Conservation (phyloP, 1,284 basidiomycete genomes). For the Anthracocystis panici-leucophaei region DNA sequence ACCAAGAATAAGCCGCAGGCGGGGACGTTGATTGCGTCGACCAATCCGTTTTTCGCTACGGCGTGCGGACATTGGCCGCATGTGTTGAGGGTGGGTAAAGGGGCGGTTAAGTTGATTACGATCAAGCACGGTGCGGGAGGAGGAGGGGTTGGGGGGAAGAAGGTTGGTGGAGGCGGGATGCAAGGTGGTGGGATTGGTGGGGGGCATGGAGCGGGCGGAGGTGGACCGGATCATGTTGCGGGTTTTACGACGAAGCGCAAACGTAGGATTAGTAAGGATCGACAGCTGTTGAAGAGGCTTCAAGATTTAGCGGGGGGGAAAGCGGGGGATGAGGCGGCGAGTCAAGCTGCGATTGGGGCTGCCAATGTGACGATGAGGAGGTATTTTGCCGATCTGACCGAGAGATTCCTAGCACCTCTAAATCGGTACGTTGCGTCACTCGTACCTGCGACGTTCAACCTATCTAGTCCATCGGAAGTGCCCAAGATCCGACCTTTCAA, state of each 20-base stretch:
- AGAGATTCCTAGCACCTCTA: constrained; percentile 87
- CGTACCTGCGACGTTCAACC: constrained; percentile 49
- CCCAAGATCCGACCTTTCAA: constrained; percentile 77
- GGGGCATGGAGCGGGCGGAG: constrained; percentile 73
- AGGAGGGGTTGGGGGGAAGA: constrained; percentile 5
- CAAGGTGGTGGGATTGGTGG: constrained; percentile 72
- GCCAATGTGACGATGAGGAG: constrained; percentile 76
- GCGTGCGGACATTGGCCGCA: constrained; percentile 94
- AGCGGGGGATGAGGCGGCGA: constrained; percentile 10
- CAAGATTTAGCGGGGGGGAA: constrained; percentile 68
- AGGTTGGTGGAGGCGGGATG: constrained; percentile 16
- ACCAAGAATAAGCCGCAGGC: constrained; percentile 85
- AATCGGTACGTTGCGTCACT: constrained; percentile 89
- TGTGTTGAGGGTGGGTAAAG: constrained; percentile 75
- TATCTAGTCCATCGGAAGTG: constrained; percentile 52
- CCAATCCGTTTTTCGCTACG: constrained; percentile 92
- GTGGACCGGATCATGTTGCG: constrained; percentile 57
- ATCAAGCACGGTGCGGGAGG: constrained; percentile 36
- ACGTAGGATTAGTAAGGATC: constrained; percentile 87
- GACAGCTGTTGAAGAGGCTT: constrained; percentile 77
- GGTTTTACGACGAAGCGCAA: constrained; percentile 79
- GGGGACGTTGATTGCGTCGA: constrained; percentile 88
- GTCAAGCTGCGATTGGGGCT: constrained; percentile 9
- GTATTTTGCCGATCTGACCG: constrained; percentile 89
- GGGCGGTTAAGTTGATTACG: constrained; percentile 45